Evolutionary conservation across 768 basidiomycete genomes (phyloP).

Genomic region (Serendipita vermifera): DNA sequence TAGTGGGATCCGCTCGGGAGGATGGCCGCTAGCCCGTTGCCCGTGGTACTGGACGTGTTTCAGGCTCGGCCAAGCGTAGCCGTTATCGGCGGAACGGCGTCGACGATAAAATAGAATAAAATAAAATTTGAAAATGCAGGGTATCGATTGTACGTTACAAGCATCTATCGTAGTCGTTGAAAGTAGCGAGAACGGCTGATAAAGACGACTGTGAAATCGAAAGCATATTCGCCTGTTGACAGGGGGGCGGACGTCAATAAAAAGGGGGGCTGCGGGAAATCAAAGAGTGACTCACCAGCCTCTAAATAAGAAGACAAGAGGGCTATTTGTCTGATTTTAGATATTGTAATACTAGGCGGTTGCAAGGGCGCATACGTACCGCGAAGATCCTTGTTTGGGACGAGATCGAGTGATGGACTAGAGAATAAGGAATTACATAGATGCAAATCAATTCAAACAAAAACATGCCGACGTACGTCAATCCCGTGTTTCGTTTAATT

Average conservation of each 20-base stretch:
- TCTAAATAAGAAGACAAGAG: constrained; percentile 67
- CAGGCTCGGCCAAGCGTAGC: too few relatives aligned
- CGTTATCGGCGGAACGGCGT: too few relatives aligned
- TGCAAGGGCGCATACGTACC: constrained; percentile 37
- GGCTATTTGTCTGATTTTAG: constrained; percentile 31
- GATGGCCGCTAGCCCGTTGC: too few relatives aligned
- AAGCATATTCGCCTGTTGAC: constrained; percentile 66
- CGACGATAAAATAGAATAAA: too few relatives aligned
- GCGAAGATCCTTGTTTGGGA: constrained; percentile 81
- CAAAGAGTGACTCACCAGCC: constrained; percentile 38
- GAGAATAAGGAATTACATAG: constrained; percentile 7
- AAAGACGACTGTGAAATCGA: constrained; percentile 76
- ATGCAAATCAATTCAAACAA: neutral
- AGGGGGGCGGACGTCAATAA: constrained; percentile 13
- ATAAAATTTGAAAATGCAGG: too few relatives aligned
- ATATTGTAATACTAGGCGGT: neutral
- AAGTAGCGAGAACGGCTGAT: constrained; percentile 32
- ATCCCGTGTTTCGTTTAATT: constrained; percentile 67
- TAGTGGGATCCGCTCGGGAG: too few relatives aligned
- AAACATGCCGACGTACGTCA: constrained; percentile 49
- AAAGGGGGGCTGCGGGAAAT: constrained; percentile 5
- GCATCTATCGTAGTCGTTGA: neutral
- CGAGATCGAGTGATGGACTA: constrained; percentile 60
- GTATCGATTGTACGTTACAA: too few relatives aligned
- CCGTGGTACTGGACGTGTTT: too few relatives aligned